Evolutionary conservation across 768 basidiomycete genomes (phyloP), one percentile per base, ranked within the genome.

Genomic region (Lentinula aciculospora): DNA sequence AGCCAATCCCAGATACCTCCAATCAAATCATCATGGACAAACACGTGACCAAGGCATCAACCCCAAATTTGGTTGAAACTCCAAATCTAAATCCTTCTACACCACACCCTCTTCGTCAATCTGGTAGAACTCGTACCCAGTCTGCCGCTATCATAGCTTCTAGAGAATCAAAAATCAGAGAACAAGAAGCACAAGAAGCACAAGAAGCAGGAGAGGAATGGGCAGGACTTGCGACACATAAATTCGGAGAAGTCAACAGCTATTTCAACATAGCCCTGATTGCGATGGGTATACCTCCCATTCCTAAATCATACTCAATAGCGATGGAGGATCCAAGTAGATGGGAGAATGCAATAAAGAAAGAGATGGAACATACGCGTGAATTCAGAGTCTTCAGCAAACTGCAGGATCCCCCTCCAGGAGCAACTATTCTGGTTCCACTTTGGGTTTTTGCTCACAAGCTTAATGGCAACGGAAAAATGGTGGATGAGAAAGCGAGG

Each of bases 401-500:
- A 2, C 13, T 37, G 12, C 50, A 53, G 21, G 50, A 53, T 9
- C 50, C 50, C 17, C 50, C 50, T 1, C 7, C 7, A 12, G 32
- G 32, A 31, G 50, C 50, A 17, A 53, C 50, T 9, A 53, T 53
- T 19, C 19, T 53, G n/a, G n/a, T 21, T 21, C 29, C 50, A 1
- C 50, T 53, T 2, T 53, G 50, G 50, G 50, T 53, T 2, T 53
- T 53, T 12, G 54, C 54, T 3, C 54, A 56, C n/a, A 56, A 56
- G 19, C 12, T 56, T 3, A 31, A 56, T 32, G 54, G 54, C 1
- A 23, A 37, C 3, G 58, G 50, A 74, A 73, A 55, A 69, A 65
- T 0, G 3, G 66, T n/a, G 29, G 76, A 56, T 4, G 54, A 56
- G 9, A 56, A 45, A 19, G 54, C 54, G 3, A 25, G 54, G 17